Conservation (phyloP, 495 filamentous ascomycete species). For the Sordaria brevicollis region DNA sequence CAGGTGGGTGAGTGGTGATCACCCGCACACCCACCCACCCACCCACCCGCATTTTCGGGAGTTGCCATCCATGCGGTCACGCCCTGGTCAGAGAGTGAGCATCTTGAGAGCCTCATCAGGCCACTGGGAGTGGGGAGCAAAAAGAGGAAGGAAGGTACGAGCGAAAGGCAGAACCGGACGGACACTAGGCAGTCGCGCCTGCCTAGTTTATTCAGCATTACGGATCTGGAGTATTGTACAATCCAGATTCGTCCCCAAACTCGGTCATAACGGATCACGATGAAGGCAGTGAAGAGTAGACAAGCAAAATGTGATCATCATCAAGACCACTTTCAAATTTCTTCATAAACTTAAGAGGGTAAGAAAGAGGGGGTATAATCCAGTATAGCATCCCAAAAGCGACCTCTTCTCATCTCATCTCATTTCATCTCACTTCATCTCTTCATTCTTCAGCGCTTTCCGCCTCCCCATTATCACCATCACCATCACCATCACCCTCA, state of each 20-base stretch:
- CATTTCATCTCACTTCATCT: background rate
- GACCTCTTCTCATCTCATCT: background rate
- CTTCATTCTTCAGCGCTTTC: background rate
- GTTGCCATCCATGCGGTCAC: background rate
- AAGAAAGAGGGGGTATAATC: background rate
- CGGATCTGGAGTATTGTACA: background rate
- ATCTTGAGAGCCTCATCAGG: background rate
- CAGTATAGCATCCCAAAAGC: background rate
- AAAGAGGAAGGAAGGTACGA: background rate
- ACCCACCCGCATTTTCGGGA: background rate
- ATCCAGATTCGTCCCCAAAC: too few species aligned
- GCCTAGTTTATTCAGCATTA: too few species aligned
- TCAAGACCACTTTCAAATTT: background rate
- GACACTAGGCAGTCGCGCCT: background rate
- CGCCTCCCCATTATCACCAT: too few species aligned
- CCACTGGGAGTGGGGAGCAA: too few species aligned
- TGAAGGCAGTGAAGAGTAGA: too few species aligned
- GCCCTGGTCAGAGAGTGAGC: background rate
- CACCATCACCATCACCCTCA: too few species aligned
- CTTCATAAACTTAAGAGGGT: background rate
- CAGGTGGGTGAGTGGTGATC: background rate
- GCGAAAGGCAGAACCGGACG: background rate
- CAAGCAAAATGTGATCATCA: background rate
- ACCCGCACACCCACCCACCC: background rate
- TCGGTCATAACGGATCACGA: too few species aligned